These are phyloP conservation scores for Metarhizium humberi DNA, from an alignment of 2,329 filamentous ascomycete genomes.

Conservation along the genomic window DNA sequence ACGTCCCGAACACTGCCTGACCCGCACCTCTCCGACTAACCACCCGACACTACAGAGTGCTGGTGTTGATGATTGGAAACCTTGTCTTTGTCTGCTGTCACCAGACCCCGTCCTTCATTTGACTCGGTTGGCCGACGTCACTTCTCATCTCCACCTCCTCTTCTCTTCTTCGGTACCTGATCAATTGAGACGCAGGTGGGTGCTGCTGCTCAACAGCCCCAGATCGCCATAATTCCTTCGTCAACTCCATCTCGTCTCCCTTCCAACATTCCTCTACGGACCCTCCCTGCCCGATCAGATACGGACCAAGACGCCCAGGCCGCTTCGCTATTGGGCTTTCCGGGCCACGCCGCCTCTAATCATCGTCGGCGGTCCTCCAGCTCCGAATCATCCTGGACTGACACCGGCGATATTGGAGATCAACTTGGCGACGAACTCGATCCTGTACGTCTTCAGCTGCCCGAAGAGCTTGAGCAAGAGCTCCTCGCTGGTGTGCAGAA, in stretches of 20 bases:
- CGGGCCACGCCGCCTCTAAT: slow-evolving; percentile 29
- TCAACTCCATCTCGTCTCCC: slow-evolving; percentile 57
- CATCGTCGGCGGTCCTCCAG: slow-evolving; percentile 40
- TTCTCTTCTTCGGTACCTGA: slow-evolving; percentile 23
- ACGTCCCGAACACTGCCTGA: background rate
- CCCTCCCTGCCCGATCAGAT: slow-evolving; percentile 41
- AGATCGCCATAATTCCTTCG: slow-evolving; percentile 77
- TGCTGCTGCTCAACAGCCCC: slow-evolving; percentile 73
- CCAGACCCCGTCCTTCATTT: slow-evolving; percentile 18
- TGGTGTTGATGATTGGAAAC: slow-evolving; percentile 6
- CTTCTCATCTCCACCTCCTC: slow-evolving; percentile 9
- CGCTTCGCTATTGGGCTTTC: slow-evolving; percentile 24
- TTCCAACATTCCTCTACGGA: slow-evolving; percentile 82
- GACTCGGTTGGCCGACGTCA: slow-evolving; percentile 16
- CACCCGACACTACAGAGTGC: slow-evolving; percentile 6
- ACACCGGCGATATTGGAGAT: slow-evolving; percentile 91
- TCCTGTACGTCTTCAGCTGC: slow-evolving; percentile 63
- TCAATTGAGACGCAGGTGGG: slow-evolving; percentile 42
- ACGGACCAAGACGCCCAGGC: slow-evolving; percentile 30
- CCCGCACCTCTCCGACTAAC: background rate
- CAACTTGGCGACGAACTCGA: slow-evolving; percentile 79
- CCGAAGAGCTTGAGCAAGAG: slow-evolving; percentile 55
- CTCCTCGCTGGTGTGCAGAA: slow-evolving; percentile 41
- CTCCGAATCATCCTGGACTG: slow-evolving; percentile 75
- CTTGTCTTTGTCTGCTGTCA: slow-evolving; percentile 15